Percentiles rank a stretch among this genome's conserved stretches.
Conservation (phyloP, 2,329 filamentous ascomycete genomes). For the Diplocarpon mali region DNA sequence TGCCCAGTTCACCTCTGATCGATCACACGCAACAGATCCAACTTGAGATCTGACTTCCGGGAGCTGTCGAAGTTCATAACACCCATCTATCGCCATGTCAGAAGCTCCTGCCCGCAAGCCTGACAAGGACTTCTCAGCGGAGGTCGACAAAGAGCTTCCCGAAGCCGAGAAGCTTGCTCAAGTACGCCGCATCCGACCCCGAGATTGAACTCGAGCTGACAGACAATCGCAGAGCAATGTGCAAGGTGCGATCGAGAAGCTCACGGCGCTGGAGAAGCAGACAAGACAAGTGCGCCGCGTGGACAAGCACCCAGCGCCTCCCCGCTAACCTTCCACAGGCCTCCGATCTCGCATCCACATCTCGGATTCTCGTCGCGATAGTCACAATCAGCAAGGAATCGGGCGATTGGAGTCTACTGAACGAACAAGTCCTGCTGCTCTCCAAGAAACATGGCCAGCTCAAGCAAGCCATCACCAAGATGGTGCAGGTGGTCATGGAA, state of each 20-base stretch:
- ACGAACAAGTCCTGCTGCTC: constrained; percentile 88
- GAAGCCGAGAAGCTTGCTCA: constrained; percentile 85
- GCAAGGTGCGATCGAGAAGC: constrained; percentile 84
- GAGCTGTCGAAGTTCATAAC: neutral
- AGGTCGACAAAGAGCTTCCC: constrained; percentile 82
- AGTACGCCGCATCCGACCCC: constrained; percentile 36
- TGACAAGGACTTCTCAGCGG: constrained; percentile 98
- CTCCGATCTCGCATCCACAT: constrained; percentile 92
- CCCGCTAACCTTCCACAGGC: constrained; percentile 45
- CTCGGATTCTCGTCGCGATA: constrained; percentile 74
- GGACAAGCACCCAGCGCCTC: constrained; percentile 4
- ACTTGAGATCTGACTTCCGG: neutral
- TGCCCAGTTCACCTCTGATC: neutral
- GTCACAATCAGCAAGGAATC: constrained; percentile 91
- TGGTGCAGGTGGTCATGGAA: constrained; percentile 93
- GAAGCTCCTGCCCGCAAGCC: constrained; percentile 37
- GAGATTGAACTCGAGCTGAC: constrained; percentile 11
- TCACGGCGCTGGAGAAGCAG: constrained; percentile 87
- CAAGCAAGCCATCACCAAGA: constrained; percentile 96
- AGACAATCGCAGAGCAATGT: constrained; percentile 52
- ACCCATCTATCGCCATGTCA: constrained; percentile 22
- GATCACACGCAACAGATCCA: neutral
- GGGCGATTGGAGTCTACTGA: constrained; percentile 87
- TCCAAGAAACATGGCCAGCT: constrained; percentile 99
- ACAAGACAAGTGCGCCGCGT: constrained; percentile 76